Evolutionary conservation across 345 rosid species (phyloP).

Genomic region (Eucalyptus coolabah): DNA sequence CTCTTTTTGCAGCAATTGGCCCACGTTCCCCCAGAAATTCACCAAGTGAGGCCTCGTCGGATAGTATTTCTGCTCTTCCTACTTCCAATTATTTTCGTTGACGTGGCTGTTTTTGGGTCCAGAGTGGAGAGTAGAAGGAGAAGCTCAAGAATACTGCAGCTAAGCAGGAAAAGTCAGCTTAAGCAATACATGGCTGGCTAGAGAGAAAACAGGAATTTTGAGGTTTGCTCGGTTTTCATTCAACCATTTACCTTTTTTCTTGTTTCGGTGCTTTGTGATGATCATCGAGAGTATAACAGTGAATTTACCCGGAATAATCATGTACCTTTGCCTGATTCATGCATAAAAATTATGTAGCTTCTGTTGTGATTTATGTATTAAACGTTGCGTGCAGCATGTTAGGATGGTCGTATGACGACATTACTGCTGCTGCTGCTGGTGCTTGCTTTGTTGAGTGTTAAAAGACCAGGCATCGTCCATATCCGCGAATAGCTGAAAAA

Average conservation of each 20-base stretch:
- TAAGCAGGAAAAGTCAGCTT: background rate
- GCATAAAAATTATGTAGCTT: background rate
- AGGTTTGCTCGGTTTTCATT: background rate
- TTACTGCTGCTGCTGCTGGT: background rate
- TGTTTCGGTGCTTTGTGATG: background rate
- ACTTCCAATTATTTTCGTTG: background rate
- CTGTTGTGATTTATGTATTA: background rate
- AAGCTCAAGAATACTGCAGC: conserved; percentile 46
- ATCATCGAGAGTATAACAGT: background rate
- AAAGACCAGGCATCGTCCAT: background rate
- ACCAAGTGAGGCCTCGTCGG: conserved; percentile 40
- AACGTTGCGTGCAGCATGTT: background rate
- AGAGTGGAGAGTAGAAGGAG: conserved; percentile 80
- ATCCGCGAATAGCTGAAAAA: background rate
- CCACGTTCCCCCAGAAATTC: background rate
- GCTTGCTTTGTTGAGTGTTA: background rate
- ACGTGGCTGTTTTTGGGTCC: background rate
- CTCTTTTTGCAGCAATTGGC: too few relatives aligned
- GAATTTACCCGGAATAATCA: background rate
- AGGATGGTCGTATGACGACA: background rate
- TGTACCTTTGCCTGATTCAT: background rate
- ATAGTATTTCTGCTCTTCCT: background rate
- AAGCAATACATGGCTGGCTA: background rate
- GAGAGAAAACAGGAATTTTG: background rate
- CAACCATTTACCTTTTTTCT: background rate